Evolutionary conservation across 1,284 basidiomycete species (phyloP).

Genomic region (Hortiboletus rubellus): DNA sequence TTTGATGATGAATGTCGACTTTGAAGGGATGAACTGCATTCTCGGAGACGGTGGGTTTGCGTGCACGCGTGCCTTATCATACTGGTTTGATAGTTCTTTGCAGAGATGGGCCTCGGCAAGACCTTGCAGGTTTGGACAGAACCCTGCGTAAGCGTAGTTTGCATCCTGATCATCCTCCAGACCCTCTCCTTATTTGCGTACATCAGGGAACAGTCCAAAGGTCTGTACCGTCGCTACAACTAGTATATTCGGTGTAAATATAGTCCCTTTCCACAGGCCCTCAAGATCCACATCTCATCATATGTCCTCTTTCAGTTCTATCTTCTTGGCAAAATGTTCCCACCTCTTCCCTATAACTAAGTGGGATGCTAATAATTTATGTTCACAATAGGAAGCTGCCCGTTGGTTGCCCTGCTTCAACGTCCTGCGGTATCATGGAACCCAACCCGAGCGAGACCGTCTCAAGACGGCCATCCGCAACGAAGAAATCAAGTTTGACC

Average conservation of each 20-base stretch:
- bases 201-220: constrained; percentile 45
- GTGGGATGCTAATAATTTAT: neutral
- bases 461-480: constrained; percentile 42
- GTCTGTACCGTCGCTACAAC: constrained; percentile 27
- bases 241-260: neutral
- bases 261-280: constrained; percentile 22
- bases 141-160: neutral
- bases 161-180: constrained; percentile 28
- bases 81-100: constrained; percentile 10
- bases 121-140: constrained; percentile 51
- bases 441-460: constrained; percentile 46
- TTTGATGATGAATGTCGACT: neutral
- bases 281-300: constrained; percentile 54
- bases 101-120: constrained; percentile 64
- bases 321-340: constrained; percentile 53
- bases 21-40: constrained; percentile 56
- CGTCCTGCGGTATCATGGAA: constrained; percentile 53
- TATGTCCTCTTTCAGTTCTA: constrained; percentile 63
- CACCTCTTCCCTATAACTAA: neutral
- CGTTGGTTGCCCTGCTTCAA: constrained; percentile 57
- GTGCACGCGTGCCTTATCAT: neutral
- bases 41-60: constrained; percentile 53
- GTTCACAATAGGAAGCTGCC: constrained; percentile 43
- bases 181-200: constrained; percentile 61
- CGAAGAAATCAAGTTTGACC: constrained; percentile 39